Conservation (phyloP, 345 rosid species). For the Acer negundo region DNA sequence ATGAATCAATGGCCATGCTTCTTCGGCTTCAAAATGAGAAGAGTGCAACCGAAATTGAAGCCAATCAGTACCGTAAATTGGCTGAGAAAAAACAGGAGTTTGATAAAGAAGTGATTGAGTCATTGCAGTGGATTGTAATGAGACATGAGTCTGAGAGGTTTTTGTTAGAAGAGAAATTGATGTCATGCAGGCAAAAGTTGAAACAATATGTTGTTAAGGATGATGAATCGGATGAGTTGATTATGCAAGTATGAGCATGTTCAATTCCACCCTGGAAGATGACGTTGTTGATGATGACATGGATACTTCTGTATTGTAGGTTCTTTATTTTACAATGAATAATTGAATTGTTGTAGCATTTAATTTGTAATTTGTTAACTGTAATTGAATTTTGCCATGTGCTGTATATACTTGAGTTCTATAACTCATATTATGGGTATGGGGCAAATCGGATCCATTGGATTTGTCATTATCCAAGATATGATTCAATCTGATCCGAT, state of each 20-base stretch:
- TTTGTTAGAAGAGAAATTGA: conserved; percentile 40
- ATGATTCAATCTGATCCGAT: too few species aligned
- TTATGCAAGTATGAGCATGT: conserved; percentile 6
- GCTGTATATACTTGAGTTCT: not conserved
- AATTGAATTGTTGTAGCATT: not conserved
- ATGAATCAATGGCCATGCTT: conserved; percentile 89
- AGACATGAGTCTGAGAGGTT: conserved; percentile 45
- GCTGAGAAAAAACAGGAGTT: conserved; percentile 59
- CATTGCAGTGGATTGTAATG: conserved; percentile 54
- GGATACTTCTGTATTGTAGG: conserved; percentile 19
- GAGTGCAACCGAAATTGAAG: conserved; percentile 55
- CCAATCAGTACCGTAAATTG: conserved; percentile 55
- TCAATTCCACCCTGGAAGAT: conserved; percentile 24
- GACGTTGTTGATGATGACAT: conserved; percentile 17
- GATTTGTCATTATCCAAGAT: too few species aligned
- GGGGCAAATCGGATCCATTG: too few species aligned
- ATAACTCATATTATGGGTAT: too few species aligned
- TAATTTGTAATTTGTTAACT: not conserved
- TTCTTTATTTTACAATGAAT: not conserved
- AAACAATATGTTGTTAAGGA: conserved; percentile 10
- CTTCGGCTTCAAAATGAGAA: conserved; percentile 72
- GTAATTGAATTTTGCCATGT: not conserved
- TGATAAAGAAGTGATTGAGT: conserved; percentile 61
- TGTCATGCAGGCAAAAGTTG: conserved; percentile 27
- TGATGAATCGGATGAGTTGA: conserved; percentile 34